Percentiles rank a stretch among this genome's conserved stretches.
Conservation (phyloP, 345 rosid species). For the Geranium brycei region DNA sequence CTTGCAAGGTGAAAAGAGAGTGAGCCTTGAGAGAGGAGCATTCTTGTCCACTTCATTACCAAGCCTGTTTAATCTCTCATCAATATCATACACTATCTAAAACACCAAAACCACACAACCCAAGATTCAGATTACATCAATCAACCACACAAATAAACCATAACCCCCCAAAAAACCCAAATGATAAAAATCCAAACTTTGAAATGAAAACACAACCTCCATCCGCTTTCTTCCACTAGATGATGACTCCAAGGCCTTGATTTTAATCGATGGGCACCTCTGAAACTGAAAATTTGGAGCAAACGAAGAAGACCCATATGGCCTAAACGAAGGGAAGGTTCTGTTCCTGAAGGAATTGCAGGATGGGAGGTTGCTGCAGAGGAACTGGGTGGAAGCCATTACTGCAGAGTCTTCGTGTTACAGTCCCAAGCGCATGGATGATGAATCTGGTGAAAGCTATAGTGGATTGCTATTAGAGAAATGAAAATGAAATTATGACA, state of each 20-base stretch:
- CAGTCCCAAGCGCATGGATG: too few relatives aligned
- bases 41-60: conserved; percentile 66
- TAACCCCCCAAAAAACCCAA: too few relatives aligned
- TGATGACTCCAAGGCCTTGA: conserved; percentile 14
- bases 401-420: background rate
- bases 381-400: conserved; percentile 32
- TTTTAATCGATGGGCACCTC: conserved; percentile 27
- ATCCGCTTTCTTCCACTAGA: conserved; percentile 28
- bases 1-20: conserved; percentile 95
- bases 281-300: conserved; percentile 20
- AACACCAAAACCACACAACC: conserved; percentile 3
- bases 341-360: conserved; percentile 19
- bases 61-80: conserved; percentile 59
- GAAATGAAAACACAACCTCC: conserved; percentile 29
- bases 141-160: conserved; percentile 8
- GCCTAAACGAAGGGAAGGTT: conserved; percentile 11
- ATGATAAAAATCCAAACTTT: background rate
- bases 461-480: too few relatives aligned
- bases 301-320: conserved; percentile 15
- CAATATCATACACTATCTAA: conserved; percentile 75
- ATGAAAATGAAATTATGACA: too few relatives aligned
- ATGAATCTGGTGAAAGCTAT: too few relatives aligned
- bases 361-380: conserved; percentile 26
- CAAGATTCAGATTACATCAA: conserved; percentile 2
- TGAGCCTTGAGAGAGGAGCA: conserved; percentile 87